A percentile compares a stretch with the other conserved stretches of the same genome.
Conservation (phyloP, 169 alveolate species). For the Perkinsus chesapeaki region DNA sequence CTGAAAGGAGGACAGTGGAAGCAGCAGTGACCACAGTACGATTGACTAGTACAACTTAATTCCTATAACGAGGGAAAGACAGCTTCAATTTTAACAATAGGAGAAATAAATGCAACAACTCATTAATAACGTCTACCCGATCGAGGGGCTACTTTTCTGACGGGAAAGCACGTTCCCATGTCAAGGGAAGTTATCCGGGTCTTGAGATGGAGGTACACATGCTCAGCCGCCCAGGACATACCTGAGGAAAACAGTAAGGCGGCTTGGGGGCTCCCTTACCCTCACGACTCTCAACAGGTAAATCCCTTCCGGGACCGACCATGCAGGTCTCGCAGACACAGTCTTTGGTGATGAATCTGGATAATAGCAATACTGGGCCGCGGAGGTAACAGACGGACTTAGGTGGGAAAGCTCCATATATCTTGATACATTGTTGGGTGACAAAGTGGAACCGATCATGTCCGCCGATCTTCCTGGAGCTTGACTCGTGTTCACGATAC, state of each 20-base stretch:
- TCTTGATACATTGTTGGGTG: neutral
- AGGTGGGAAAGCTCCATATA: neutral
- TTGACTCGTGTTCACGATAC: neutral
- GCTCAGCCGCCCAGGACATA: too few species aligned
- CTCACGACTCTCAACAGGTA: neutral
- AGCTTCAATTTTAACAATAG: too few species aligned
- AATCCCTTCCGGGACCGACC: conserved; percentile 4
- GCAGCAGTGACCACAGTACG: too few species aligned
- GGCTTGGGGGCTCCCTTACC: neutral
- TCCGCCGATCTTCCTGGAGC: neutral
- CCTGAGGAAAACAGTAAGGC: neutral
- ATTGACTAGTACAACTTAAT: too few species aligned
- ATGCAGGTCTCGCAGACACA: neutral
- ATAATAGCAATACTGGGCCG: neutral
- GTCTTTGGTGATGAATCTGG: neutral
- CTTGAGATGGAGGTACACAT: neutral
- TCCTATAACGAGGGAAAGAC: too few species aligned
- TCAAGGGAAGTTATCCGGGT: neutral
- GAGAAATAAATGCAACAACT: too few species aligned
- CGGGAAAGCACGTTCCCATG: neutral
- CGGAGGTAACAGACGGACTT: neutral
- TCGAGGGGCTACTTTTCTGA: too few species aligned
- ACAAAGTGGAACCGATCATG: neutral
- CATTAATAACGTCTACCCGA: too few species aligned
- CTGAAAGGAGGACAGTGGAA: too few species aligned